Evolutionary conservation across 441 rosid species (phyloP), one percentile per base, ranked within the genome.

Genomic region (Biscutella laevigata): DNA sequence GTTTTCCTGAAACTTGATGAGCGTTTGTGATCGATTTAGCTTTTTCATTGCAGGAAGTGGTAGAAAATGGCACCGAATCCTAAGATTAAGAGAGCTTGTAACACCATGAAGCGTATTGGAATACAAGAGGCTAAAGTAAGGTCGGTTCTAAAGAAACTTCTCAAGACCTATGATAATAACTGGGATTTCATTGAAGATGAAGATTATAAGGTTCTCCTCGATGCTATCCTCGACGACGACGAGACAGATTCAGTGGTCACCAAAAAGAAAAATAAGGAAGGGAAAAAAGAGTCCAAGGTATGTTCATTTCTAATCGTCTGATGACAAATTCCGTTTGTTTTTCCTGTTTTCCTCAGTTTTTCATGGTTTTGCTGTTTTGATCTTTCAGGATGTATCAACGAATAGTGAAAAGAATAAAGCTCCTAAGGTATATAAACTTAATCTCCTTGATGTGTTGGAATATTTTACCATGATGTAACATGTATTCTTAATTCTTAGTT

Each of bases 221-320:
- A 86, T 34, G 88, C 88, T 9, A 78, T 89, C 41, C 74, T 86
- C 38, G n/a, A n/a, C n/a, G n/a, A n/a, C n/a, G n/a, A n/a, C n/a
- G n/a, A n/a, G n/a, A n/a, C n/a, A n/a, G n/a, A n/a, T n/a, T n/a
- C n/a, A n/a, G n/a, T n/a, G n/a, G n/a, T n/a, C n/a, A 39, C 34
- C 40, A 27, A 29, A 39, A 50, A 4, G 10, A 29, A n/a, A 5
- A 24, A 35, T 27, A 49, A 59, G 12, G 25, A 21, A 38, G 47
- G 6, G 35, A 30, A 36, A 11, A 29, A 21, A 4, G 14, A 39
- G 26, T 7, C 50, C 6, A 20, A 3, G 2, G 64, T 59, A 39
- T 22, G 55, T 30, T 40, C 25, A 14, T 7, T 39, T 37, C 1
- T 37, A 7, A 7, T 16, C 7, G 0, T 55, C 7, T 39, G 14